Evolutionary conservation across 2,329 filamentous ascomycete species (phyloP), one percentile per base, ranked within the genome.

Genomic region (Pseudocercospora cruenta): DNA sequence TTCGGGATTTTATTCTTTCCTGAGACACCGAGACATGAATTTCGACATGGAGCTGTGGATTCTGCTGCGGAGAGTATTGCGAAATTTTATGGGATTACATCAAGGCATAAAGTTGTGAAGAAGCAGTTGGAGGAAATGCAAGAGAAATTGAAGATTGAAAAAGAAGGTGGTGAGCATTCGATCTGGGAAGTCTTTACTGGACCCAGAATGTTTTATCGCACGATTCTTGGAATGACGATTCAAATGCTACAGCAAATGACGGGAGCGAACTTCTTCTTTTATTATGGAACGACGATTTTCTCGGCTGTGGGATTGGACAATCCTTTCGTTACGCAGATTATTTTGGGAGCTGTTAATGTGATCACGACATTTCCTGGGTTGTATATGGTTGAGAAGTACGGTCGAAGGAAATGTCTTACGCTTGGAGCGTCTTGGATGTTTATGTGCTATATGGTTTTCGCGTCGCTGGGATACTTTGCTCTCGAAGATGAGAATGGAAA

Each of bases 191-290:
- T 82, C 39, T 78, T 82, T 70, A 76, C 73, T 3, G 82, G 80
- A 9, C 82, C 82, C 12, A 78, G 81, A 60, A 84, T 84, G 82
- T 67, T 77, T 45, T 82, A 83, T 72, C 78, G 82, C 64, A 79
- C 80, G 21, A 47, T 80, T 58, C 78, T 84, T 2, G 82, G 82
- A 31, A 77, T 83, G 58, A 69, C 72, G 19, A 73, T 83, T 3
- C 81, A 84, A 76, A 84, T 86, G 54, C 84, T 88, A 3, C 88
- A 47, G 6, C 6, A 39, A 5, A 39, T 39, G 36, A 39, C 36
- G 1, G 36, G 36, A 16, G 36, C 36, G 5, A 39, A 39, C 14
- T 39, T 39, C 36, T 39, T 39, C 14, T 39, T 39, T 7, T 39
- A 39, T n/a, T 39, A 39, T 7, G 36, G 36, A 39, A 39, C 36